A percentile compares a stretch with the other conserved stretches of the same genome.
These are phyloP conservation scores for Arthrobotrys iridis DNA, from an alignment of 2,329 filamentous ascomycete species.

Conservation along the genomic window DNA sequence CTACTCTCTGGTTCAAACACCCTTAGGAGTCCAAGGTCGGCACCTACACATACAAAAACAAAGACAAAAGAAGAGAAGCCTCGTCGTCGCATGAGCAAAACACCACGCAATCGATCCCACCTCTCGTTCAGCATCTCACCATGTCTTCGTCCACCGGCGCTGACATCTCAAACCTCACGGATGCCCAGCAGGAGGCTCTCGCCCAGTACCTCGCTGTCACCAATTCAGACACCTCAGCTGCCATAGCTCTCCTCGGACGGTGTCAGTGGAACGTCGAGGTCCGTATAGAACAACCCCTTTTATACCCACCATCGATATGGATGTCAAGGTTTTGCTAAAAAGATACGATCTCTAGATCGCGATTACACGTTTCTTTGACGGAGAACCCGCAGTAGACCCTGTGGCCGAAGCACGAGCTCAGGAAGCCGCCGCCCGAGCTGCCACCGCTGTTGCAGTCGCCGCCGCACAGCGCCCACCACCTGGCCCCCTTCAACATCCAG, in stretches of 20 bases:
- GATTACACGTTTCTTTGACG: slow-evolving; percentile 97
- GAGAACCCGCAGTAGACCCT: slow-evolving; percentile 80
- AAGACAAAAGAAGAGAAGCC: no score
- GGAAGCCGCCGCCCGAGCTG: slow-evolving; percentile 60
- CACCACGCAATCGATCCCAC: not conserved
- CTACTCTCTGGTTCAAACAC: not conserved
- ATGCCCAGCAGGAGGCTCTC: slow-evolving; percentile 81
- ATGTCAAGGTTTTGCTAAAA: no score
- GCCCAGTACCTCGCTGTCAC: slow-evolving; percentile 91
- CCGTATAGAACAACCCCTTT: slow-evolving; percentile 55
- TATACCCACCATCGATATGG: slow-evolving; percentile 45
- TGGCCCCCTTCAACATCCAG: slow-evolving; percentile 33
- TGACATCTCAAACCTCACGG: slow-evolving; percentile 76
- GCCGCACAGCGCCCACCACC: slow-evolving; percentile 59
- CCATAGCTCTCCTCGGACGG: slow-evolving; percentile 79
- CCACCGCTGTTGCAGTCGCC: slow-evolving; percentile 65
- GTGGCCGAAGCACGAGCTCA: slow-evolving; percentile 78
- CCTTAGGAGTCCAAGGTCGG: not conserved
- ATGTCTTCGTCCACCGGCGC: slow-evolving; percentile 36
- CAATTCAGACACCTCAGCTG: slow-evolving; percentile 75
- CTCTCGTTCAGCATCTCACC: slow-evolving; percentile 1
- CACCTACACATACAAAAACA: no score
- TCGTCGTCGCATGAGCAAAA: slow-evolving; percentile 15
- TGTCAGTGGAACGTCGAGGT: slow-evolving; percentile 98
- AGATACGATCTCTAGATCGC: slow-evolving; percentile 83